Conservation (phyloP, 1,139 yeast genomes). For the Fermentozyma sake region DNA sequence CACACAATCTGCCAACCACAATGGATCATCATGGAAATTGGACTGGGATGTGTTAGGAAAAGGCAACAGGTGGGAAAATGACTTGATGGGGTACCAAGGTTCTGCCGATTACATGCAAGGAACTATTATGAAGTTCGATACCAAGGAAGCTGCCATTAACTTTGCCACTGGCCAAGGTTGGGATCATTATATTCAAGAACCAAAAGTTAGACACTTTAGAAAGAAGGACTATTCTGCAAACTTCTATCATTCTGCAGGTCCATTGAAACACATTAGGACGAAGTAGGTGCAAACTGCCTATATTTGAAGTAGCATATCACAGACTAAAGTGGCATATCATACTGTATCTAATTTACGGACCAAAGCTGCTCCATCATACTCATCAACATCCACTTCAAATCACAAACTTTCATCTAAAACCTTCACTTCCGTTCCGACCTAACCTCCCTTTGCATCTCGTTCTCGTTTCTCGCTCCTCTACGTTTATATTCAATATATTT, state of each 20-base stretch:
- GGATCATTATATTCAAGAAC: slow-evolving; percentile 81
- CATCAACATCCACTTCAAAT: too few species aligned
- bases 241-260: slow-evolving; percentile 66
- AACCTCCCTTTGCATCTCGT: too few species aligned
- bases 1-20: slow-evolving; percentile 67
- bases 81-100: slow-evolving; percentile 81
- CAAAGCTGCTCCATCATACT: too few species aligned
- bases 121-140: slow-evolving; percentile 70
- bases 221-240: slow-evolving; percentile 73
- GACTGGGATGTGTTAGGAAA: slow-evolving; percentile 82
- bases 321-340: too few species aligned
- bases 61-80: slow-evolving; percentile 88
- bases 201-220: slow-evolving; percentile 68
- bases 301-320: too few species aligned
- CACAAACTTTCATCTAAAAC: too few species aligned
- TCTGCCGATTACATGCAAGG: slow-evolving; percentile 85
- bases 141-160: slow-evolving; percentile 71
- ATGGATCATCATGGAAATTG: slow-evolving; percentile 62
- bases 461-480: too few species aligned
- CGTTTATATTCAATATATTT: too few species aligned
- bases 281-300: too few species aligned
- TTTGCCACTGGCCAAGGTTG: slow-evolving; percentile 86
- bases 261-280: slow-evolving; percentile 78
- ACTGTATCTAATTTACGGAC: too few species aligned
- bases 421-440: too few species aligned